phyloP scores from a whole-genome alignment of 495 filamentous ascomycete species.

The Glarea lozoyensis region DNA sequence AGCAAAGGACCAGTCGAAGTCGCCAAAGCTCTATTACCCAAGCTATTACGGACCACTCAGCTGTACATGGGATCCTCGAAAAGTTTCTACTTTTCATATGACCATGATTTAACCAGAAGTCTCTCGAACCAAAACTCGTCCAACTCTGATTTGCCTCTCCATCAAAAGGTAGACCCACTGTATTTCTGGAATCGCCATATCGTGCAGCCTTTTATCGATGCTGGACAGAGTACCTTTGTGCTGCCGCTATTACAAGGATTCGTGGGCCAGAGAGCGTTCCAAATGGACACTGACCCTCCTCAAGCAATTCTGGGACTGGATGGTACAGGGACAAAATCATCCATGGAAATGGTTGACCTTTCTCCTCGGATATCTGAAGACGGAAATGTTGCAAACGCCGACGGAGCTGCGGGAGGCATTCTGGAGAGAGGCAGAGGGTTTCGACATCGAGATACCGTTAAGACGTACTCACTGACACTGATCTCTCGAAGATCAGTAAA shows the following conservation, averaged over 20 bases:
- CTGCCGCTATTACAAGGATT: constrained; percentile 92
- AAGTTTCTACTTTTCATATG: constrained; percentile 91
- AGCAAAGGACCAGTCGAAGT: constrained; percentile 21
- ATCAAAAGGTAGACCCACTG: constrained; percentile 64
- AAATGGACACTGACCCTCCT: constrained; percentile 23
- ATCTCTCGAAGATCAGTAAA: constrained; percentile 80
- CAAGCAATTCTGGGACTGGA: constrained; percentile 10
- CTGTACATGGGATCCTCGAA: constrained; percentile 66
- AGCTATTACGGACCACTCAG: constrained; percentile 72
- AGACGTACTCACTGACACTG: constrained; percentile 63
- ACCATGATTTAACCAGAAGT: constrained; percentile 69
- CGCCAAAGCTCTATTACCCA: constrained; percentile 52
- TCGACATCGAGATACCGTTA: constrained; percentile 9
- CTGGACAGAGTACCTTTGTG: constrained; percentile 54
- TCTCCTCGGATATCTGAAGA: constrained; percentile 20
- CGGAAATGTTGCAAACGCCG: constrained; percentile 7
- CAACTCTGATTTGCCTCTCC: constrained; percentile 43
- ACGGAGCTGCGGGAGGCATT: not conserved
- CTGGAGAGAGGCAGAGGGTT: not conserved
- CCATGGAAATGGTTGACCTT: constrained; percentile 22
- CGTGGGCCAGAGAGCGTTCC: constrained; percentile 78
- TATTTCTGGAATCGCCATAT: constrained; percentile 90
- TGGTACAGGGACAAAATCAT: constrained; percentile 12
- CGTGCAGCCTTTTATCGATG: constrained; percentile 61
- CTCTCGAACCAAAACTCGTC: constrained; percentile 27